Conservation (phyloP, 116 monocot genomes). For the Phalaenopsis hybrid region DNA sequence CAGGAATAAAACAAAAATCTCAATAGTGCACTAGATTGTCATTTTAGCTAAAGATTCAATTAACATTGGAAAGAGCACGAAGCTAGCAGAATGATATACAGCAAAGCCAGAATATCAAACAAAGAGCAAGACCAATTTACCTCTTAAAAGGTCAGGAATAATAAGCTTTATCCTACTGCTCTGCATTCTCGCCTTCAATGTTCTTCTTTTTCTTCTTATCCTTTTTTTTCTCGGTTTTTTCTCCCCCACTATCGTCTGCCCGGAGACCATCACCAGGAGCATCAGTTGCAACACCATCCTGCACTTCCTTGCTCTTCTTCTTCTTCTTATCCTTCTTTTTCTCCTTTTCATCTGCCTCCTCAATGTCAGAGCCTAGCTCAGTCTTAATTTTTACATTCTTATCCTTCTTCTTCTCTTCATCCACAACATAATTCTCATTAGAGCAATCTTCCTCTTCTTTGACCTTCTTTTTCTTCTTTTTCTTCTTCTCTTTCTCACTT, state of each 20-base stretch:
- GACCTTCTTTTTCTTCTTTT: conserved; percentile 34
- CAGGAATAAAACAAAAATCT: background rate
- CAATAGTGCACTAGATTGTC: background rate
- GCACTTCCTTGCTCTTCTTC: conserved; percentile 22
- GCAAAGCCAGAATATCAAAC: background rate
- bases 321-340: conserved; percentile 25
- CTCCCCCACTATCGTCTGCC: conserved; percentile 1
- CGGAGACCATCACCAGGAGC: background rate
- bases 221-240: conserved; percentile 41
- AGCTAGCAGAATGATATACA: background rate
- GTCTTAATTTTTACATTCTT: conserved; percentile 11
- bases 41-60: background rate
- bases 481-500: conserved; percentile 14
- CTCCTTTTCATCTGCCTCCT: conserved; percentile 2
- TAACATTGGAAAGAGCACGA: background rate
- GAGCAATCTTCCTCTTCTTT: conserved; percentile 20
- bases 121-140: background rate
- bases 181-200: conserved; percentile 21
- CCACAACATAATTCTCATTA: conserved; percentile 7
- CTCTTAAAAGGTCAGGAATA: background rate
- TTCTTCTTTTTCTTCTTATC: conserved; percentile 60
- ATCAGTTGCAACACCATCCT: conserved; percentile 7
- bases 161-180: conserved; percentile 6
- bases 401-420: conserved; percentile 39
- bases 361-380: conserved; percentile 11